These are phyloP conservation scores for Aspergillus diversus DNA, from an alignment of 495 filamentous ascomycete species.

Conservation along the genomic window DNA sequence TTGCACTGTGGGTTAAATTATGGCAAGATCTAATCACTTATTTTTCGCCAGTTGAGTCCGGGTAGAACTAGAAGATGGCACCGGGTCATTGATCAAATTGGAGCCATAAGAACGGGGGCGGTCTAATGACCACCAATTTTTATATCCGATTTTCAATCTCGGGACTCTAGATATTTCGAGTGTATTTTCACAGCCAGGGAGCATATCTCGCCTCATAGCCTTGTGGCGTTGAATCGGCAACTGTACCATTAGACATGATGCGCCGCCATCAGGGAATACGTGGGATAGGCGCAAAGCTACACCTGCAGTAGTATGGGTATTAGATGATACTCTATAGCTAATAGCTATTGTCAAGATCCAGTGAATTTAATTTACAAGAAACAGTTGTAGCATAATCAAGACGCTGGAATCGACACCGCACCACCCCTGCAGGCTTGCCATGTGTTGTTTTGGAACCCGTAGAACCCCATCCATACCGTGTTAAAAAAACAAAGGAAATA, in stretches of 20 bases:
- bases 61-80: too few species aligned
- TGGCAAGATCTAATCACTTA: neutral
- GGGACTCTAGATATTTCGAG: too few species aligned
- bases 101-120: too few species aligned
- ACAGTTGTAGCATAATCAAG: slow-evolving; percentile 16
- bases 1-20: neutral
- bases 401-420: slow-evolving; percentile 18
- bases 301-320: slow-evolving; percentile 7
- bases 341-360: slow-evolving; percentile 18
- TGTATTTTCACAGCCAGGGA: too few species aligned
- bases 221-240: too few species aligned
- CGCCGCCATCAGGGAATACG: too few species aligned
- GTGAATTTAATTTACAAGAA: slow-evolving; percentile 31
- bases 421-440: slow-evolving; percentile 18
- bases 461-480: slow-evolving; percentile 23
- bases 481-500: slow-evolving; percentile 36
- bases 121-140: too few species aligned
- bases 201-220: too few species aligned
- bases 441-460: slow-evolving; percentile 26
- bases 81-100: too few species aligned
- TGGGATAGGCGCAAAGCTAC: neutral
- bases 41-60: neutral
- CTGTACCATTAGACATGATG: too few species aligned
- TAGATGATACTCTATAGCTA: slow-evolving; percentile 20
- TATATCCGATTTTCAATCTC: too few species aligned